Base-by-base conservation (phyloP, 1,139 yeast genomes). In the Lodderomyces metapsilosis region DNA sequence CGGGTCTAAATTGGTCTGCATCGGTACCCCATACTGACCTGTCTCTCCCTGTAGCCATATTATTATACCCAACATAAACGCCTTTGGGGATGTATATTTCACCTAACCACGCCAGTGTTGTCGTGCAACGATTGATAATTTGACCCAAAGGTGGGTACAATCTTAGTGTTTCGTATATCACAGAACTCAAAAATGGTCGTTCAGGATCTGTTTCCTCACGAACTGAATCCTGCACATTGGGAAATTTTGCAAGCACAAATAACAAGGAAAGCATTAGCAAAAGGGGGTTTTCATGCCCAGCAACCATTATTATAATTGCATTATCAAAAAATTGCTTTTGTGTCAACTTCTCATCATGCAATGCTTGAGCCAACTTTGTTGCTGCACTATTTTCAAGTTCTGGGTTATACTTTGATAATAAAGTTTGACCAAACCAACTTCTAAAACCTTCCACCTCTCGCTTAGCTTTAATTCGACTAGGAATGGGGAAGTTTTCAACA, bases 231-330 rank as follows among this genome's bases (percentile, higher is more conserved):
- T 79, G 84, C 42, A 71, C 53, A 0, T 50, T 37, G 0, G 57
- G 57, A 38, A 59, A 42, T 45, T 77, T 78, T 1, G 77, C 76
- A 27, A 80, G 51, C 8, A 76, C 53, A 47, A 71, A 79, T 7
- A 80, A 51, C 3, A 76, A 51, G 0, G 83, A 76, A 1, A 76
- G 68, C 49, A 80, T 53, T 12, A 79, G 57, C 16, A 80, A 52
- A 45, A 77, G 79, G 0, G 86, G 86, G 45, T 80, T 80, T 49
- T 80, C 86, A 56, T 80, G 85, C 0, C 85, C 85, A 0, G 86
- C 76, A 36, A 80, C 76, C 59, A 80, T 61, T 2, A 78, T 60
- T 21, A 80, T 80, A 13, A 78, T 74, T n/a, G 78, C 68, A 56
- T 80, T 80, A 52, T 80, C 85, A 2, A 67, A 57, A 45, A 78